A percentile compares a stretch with the other conserved stretches of the same genome.
phyloP scores from a whole-genome alignment of 768 basidiomycete species.

The Lentinula guzmanii region DNA sequence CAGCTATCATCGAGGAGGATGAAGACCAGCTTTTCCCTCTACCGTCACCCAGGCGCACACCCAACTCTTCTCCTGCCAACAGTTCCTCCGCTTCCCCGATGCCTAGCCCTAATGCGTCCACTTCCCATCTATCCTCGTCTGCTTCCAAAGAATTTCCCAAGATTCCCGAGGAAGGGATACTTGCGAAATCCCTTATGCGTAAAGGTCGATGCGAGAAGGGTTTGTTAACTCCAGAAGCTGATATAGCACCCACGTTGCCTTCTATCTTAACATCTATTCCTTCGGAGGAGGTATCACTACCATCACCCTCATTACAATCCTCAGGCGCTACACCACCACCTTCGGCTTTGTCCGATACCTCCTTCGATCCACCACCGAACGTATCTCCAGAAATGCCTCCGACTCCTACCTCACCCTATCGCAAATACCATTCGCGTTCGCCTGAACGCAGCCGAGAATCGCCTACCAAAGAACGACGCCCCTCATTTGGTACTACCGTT shows the following conservation, averaged over 20 bases:
- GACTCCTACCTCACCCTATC: background rate
- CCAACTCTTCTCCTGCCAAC: slow-evolving; percentile 31
- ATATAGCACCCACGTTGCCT: background rate
- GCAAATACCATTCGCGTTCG: background rate
- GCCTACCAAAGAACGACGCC: background rate
- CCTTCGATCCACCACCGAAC: background rate
- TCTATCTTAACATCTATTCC: no score
- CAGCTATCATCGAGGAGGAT: slow-evolving; percentile 43
- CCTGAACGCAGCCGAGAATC: background rate
- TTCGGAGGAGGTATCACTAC: no score
- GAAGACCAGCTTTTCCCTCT: slow-evolving; percentile 54
- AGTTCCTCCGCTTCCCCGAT: slow-evolving; percentile 25
- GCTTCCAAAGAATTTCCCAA: background rate
- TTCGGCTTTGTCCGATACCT: background rate
- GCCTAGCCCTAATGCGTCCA: slow-evolving; percentile 25
- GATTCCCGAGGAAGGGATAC: slow-evolving; percentile 8
- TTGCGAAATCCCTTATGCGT: slow-evolving; percentile 3
- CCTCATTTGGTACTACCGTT: background rate
- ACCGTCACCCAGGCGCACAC: slow-evolving; percentile 53
- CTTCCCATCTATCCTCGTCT: slow-evolving; percentile 9
- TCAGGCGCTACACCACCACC: background rate
- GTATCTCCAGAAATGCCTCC: background rate
- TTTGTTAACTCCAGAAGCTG: slow-evolving; percentile 9
- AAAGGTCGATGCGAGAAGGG: slow-evolving; percentile 10
- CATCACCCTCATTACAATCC: background rate